Percentiles rank a stretch among this genome's conserved stretches.
These are phyloP conservation scores for Datisca glomerata DNA, from an alignment of 306 rosid genomes.

Conservation along the genomic window DNA sequence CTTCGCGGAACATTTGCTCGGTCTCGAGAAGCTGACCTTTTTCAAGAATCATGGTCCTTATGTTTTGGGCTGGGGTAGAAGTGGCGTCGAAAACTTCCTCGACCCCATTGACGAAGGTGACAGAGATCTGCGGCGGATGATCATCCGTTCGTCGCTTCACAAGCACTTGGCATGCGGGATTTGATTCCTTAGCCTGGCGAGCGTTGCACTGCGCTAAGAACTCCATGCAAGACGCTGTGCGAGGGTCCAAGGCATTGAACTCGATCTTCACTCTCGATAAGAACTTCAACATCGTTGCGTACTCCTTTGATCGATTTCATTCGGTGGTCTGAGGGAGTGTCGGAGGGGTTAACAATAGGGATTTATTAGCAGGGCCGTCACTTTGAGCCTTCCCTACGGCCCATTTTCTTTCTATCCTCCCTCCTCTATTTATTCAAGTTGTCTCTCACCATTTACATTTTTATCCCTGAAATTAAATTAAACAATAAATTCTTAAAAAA, in stretches of 20 bases:
- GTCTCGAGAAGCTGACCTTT: constrained; percentile 67
- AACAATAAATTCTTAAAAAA: too few relatives aligned
- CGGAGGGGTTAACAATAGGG: too few relatives aligned
- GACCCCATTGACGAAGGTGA: constrained; percentile 74
- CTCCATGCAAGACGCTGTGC: constrained; percentile 84
- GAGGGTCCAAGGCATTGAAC: constrained; percentile 86
- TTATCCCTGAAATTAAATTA: too few relatives aligned
- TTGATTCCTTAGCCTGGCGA: constrained; percentile 73
- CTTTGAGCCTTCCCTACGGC: too few relatives aligned
- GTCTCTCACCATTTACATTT: too few relatives aligned
- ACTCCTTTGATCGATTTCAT: too few relatives aligned
- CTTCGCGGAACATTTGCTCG: constrained; percentile 76
- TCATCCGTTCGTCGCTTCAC: constrained; percentile 82
- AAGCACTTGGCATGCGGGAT: constrained; percentile 62
- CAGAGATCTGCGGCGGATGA: constrained; percentile 70
- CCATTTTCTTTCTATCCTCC: too few relatives aligned
- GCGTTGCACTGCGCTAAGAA: constrained; percentile 93
- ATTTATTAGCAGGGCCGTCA: too few relatives aligned
- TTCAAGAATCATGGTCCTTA: constrained; percentile 61
- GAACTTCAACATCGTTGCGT: constrained; percentile 69
- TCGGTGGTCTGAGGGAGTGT: too few relatives aligned
- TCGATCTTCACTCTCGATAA: constrained; percentile 69
- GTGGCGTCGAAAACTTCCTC: constrained; percentile 75
- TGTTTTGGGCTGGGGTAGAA: constrained; percentile 57
- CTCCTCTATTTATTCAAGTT: too few relatives aligned